These are phyloP conservation scores for Stereocaulon alpinum DNA, from an alignment of 495 filamentous ascomycete genomes.

Conservation along the genomic window DNA sequence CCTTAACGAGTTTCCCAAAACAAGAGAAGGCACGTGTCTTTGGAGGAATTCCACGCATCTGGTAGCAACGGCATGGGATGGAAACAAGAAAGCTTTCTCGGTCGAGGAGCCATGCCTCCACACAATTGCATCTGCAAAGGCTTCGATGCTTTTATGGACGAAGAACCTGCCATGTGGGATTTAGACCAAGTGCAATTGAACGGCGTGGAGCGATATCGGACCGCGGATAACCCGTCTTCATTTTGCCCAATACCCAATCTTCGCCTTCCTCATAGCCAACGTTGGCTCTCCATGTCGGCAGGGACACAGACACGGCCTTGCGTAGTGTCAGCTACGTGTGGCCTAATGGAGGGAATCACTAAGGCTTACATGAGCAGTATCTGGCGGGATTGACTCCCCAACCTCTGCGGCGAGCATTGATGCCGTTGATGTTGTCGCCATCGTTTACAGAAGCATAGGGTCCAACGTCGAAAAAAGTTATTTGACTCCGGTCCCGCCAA, in stretches of 20 bases:
- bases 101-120: slow-evolving; percentile 46
- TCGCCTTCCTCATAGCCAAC: slow-evolving; percentile 90
- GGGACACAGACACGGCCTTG: slow-evolving; percentile 89
- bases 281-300: slow-evolving; percentile 88
- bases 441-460: not conserved
- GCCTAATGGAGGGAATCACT: not conserved
- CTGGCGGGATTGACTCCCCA: slow-evolving; percentile 27
- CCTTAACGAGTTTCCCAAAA: slow-evolving; percentile 36
- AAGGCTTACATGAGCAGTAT: slow-evolving; percentile 44
- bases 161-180: slow-evolving; percentile 56
- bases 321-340: slow-evolving; percentile 6
- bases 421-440: slow-evolving; percentile 1
- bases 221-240: slow-evolving; percentile 88
- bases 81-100: slow-evolving; percentile 72
- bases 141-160: slow-evolving; percentile 72
- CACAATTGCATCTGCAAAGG: slow-evolving; percentile 60
- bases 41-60: slow-evolving; percentile 65
- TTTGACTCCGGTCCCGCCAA: not conserved
- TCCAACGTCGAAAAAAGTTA: not conserved
- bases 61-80: slow-evolving; percentile 52
- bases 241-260: slow-evolving; percentile 69
- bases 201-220: slow-evolving; percentile 23
- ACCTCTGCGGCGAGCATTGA: slow-evolving; percentile 8
- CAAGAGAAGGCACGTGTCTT: slow-evolving; percentile 39
- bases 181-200: not conserved